Conservation (phyloP, 768 basidiomycete genomes). For the Nidula microcarpa region DNA sequence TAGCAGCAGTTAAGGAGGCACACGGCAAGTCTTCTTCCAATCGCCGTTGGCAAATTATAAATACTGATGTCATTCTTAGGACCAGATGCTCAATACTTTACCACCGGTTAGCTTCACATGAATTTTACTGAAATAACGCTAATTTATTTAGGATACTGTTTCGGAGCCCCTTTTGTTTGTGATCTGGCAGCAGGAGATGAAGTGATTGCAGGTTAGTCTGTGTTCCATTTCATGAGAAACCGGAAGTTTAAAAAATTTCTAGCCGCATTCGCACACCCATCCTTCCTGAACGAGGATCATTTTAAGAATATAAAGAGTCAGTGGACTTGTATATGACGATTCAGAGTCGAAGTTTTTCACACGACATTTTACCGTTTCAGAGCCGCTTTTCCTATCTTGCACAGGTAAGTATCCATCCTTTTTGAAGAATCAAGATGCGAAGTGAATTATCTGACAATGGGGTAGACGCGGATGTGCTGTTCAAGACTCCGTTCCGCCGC, state of each 20-base stretch:
- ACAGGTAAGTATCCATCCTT: conserved; percentile 35
- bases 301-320: conserved; percentile 45
- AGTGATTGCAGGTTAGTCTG: conserved; percentile 40
- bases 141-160: conserved; percentile 48
- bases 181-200: conserved; percentile 41
- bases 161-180: conserved; percentile 51
- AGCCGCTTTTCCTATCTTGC: conserved; percentile 50
- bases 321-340: conserved; percentile 8
- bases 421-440: neutral
- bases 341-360: neutral
- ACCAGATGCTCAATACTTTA: too few relatives aligned
- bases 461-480: conserved; percentile 10
- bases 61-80: too few relatives aligned
- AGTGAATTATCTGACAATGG: neutral
- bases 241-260: neutral
- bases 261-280: conserved; percentile 60
- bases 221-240: neutral
- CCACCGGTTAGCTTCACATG: neutral
- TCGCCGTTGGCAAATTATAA: neutral
- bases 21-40: conserved; percentile 27
- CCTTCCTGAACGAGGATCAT: conserved; percentile 41
- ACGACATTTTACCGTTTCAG: conserved; percentile 21
- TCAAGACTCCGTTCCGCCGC: conserved; percentile 48
- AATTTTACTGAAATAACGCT: neutral
- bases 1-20: conserved; percentile 34